Evolutionary conservation across 345 rosid species (phyloP).

Genomic region (Carallia brachiata): DNA sequence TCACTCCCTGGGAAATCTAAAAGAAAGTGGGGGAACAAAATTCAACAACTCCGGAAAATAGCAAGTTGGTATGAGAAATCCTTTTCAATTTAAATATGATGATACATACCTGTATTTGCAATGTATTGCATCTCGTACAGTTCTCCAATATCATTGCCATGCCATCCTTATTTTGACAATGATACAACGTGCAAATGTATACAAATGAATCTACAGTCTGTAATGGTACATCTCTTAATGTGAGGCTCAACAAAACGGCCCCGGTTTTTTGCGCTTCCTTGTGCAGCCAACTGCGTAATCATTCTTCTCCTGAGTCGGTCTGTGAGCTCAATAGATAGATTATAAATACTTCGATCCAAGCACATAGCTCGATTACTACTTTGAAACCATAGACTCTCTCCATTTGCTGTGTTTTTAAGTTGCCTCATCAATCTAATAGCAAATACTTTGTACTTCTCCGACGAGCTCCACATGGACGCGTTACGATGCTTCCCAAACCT

Average conservation of each 20-base stretch:
- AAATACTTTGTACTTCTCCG: not conserved
- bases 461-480: not conserved
- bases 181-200: not conserved
- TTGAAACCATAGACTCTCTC: not conserved
- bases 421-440: not conserved
- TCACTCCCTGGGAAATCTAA: too few relatives aligned
- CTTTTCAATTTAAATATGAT: too few relatives aligned
- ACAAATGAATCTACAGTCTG: too few relatives aligned
- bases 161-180: not conserved
- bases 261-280: not conserved
- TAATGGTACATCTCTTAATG: not conserved
- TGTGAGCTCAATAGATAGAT: not conserved
- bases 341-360: not conserved
- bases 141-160: not conserved
- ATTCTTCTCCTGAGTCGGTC: too few relatives aligned
- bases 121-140: not conserved
- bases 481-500: slow-evolving; percentile 85
- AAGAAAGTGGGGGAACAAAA: too few relatives aligned
- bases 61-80: too few relatives aligned
- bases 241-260: not conserved
- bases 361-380: not conserved
- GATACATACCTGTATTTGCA: too few relatives aligned
- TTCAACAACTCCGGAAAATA: too few relatives aligned
- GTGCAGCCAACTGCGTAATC: not conserved
- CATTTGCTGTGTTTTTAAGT: not conserved